A percentile compares a stretch with the other conserved stretches of the same genome.
phyloP scores from a whole-genome alignment of 805 yeast species.

The Hanseniaspora mollemarum region DNA sequence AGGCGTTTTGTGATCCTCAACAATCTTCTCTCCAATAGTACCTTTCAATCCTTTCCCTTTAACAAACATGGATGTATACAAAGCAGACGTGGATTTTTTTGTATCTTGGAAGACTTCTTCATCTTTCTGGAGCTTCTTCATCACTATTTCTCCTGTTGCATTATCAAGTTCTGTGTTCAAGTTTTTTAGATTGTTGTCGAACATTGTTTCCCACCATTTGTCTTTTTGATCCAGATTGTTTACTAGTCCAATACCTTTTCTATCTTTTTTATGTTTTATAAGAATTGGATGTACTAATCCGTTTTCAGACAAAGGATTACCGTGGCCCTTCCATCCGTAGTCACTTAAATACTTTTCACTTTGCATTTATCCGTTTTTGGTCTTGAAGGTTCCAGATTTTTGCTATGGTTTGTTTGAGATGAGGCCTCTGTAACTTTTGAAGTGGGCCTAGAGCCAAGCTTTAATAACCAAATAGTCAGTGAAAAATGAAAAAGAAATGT shows the following conservation, averaged over 20 bases:
- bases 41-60: conserved; percentile 78
- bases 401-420: no score
- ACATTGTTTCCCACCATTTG: conserved; percentile 94
- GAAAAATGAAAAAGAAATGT: conserved; percentile 5
- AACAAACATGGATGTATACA: conserved; percentile 69
- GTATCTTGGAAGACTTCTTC: conserved; percentile 37
- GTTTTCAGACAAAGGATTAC: conserved; percentile 70
- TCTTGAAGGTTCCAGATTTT: no score
- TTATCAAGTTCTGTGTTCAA: conserved; percentile 42
- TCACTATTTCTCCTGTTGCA: conserved; percentile 31
- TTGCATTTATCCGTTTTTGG: conserved; percentile 39
- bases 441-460: no score
- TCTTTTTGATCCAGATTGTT: conserved; percentile 56
- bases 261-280: conserved; percentile 82
- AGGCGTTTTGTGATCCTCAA: conserved; percentile 11
- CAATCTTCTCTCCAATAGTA: conserved; percentile 38
- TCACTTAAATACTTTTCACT: conserved; percentile 58
- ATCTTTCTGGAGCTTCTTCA: conserved; percentile 39
- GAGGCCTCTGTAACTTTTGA: no score
- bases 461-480: not conserved
- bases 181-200: conserved; percentile 81
- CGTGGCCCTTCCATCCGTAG: conserved; percentile 79
- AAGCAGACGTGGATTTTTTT: conserved; percentile 50
- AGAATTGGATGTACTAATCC: conserved; percentile 76
- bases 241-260: conserved; percentile 79